A percentile compares a stretch with the other conserved stretches of the same genome.
Evolutionary conservation across 2,329 filamentous ascomycete genomes (phyloP).

Genomic region (Penicillium sp.): DNA sequence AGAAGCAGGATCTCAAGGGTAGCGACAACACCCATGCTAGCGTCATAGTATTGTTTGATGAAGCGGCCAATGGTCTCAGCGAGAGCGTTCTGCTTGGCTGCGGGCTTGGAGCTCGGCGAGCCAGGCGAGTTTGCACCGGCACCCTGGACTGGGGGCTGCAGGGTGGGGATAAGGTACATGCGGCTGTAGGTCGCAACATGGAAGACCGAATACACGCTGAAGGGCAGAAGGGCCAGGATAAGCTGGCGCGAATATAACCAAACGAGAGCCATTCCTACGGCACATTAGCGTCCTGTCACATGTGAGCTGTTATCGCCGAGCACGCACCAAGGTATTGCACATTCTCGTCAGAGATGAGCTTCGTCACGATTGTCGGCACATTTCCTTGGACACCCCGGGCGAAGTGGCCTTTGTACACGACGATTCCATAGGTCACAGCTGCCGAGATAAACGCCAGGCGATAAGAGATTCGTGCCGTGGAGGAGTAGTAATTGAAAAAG

Average conservation of each 20-base stretch:
- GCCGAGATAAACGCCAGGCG: constrained; percentile 87
- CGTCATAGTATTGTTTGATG: constrained; percentile 97
- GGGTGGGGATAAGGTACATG: constrained; percentile 84
- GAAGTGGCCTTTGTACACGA: constrained; percentile 96
- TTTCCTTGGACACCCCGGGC: constrained; percentile 72
- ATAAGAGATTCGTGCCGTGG: constrained; percentile 80
- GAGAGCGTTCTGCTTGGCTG: constrained; percentile 58
- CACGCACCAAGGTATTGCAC: constrained; percentile 90
- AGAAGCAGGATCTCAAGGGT: constrained; percentile 84
- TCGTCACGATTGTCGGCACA: constrained; percentile 62
- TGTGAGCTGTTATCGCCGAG: neutral
- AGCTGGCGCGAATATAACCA: constrained; percentile 94
- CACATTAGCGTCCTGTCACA: constrained; percentile 2
- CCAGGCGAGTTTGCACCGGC: constrained; percentile 56
- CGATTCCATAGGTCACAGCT: constrained; percentile 91
- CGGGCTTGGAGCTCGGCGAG: constrained; percentile 53
- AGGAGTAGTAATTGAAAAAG: constrained; percentile 80
- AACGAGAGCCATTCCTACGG: constrained; percentile 81
- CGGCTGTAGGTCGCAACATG: constrained; percentile 96
- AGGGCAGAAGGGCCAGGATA: constrained; percentile 86
- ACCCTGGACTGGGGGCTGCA: constrained; percentile 64
- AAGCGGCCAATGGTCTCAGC: constrained; percentile 86
- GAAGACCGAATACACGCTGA: constrained; percentile 96
- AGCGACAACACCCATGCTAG: constrained; percentile 91
- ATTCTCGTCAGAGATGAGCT: constrained; percentile 84